phyloP scores from a whole-genome alignment of 2,329 filamentous ascomycete species.

The Dactylonectria macrodidyma region DNA sequence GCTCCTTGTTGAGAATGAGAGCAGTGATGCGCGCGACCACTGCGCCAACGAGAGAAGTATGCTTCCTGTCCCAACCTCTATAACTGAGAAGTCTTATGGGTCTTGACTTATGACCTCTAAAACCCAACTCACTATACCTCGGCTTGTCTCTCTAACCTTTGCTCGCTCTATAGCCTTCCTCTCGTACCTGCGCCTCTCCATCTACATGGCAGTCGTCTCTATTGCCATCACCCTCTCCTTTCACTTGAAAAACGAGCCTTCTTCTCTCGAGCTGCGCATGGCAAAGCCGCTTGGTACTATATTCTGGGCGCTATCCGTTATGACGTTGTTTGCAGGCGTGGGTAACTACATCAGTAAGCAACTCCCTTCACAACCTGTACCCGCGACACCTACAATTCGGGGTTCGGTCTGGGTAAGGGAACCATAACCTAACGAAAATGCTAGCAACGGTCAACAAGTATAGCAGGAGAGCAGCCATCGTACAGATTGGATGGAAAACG shows the following conservation, averaged over 20 bases:
- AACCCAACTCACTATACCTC: not conserved
- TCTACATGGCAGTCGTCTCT: conserved; percentile 92
- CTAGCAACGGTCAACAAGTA: conserved; percentile 83
- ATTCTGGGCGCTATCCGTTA: conserved; percentile 87
- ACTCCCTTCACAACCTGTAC: not conserved
- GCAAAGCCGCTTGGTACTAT: conserved; percentile 87
- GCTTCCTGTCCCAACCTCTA: conserved; percentile 27
- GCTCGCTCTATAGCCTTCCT: conserved; percentile 74
- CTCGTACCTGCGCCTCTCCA: conserved; percentile 88
- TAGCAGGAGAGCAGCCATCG: conserved; percentile 82
- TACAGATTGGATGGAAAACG: conserved; percentile 95
- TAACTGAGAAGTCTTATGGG: not conserved
- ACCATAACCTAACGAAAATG: not conserved
- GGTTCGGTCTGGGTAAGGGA: not conserved
- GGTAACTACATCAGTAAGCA: conserved; percentile 85
- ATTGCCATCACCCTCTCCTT: conserved; percentile 95
- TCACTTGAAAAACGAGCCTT: conserved; percentile 84
- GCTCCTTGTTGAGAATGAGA: conserved; percentile 81
- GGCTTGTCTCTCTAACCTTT: conserved; percentile 11
- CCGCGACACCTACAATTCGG: not conserved
- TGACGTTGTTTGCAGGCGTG: conserved; percentile 83
- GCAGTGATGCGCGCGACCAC: conserved; percentile 82
- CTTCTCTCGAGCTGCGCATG: conserved; percentile 79
- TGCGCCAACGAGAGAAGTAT: conserved; percentile 83
- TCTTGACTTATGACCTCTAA: not conserved